Evolutionary conservation across 2,329 filamentous ascomycete species (phyloP).

Genomic region (Tetracladium maxilliforme): DNA sequence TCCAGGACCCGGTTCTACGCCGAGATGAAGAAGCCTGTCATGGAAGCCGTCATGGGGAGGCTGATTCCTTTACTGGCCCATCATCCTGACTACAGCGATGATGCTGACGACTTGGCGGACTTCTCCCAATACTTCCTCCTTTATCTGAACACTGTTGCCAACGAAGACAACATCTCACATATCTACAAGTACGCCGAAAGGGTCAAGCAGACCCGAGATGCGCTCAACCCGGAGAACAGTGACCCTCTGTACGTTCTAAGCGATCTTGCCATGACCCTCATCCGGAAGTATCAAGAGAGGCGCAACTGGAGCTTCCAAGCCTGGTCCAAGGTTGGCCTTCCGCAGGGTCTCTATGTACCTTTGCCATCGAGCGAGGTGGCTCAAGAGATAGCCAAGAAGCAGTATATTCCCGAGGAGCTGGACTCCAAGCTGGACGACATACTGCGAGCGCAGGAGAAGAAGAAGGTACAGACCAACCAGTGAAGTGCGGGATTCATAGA

Average conservation of each 20-base stretch:
- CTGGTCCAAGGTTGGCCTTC: conserved; percentile 70
- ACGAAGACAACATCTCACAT: conserved; percentile 72
- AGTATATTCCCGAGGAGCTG: conserved; percentile 65
- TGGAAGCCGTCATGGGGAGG: conserved; percentile 72
- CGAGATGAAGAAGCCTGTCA: conserved; percentile 42
- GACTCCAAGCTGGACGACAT: conserved; percentile 50
- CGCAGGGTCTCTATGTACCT: conserved; percentile 61
- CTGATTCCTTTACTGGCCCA: conserved; percentile 82
- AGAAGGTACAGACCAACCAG: conserved; percentile 21
- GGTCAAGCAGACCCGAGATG: conserved; percentile 80
- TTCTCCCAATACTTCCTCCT: conserved; percentile 83
- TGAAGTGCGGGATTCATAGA: conserved; percentile 12
- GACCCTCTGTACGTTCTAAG: conserved; percentile 75
- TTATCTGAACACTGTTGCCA: conserved; percentile 71
- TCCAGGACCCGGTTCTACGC: conserved; percentile 58
- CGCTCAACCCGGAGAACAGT: conserved; percentile 50
- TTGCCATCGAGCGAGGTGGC: conserved; percentile 66
- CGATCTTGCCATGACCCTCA: conserved; percentile 70
- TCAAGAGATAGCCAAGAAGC: conserved; percentile 74
- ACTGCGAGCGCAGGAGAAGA: conserved; percentile 55
- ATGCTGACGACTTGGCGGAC: conserved; percentile 56
- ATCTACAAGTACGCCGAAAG: conserved; percentile 88
- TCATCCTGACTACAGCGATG: conserved; percentile 72
- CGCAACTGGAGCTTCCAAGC: conserved; percentile 78
- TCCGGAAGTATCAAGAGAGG: conserved; percentile 74